These are phyloP conservation scores for Globisporangium irregulare DNA, from an alignment of 352 stramenopile species.

Conservation along the genomic window DNA sequence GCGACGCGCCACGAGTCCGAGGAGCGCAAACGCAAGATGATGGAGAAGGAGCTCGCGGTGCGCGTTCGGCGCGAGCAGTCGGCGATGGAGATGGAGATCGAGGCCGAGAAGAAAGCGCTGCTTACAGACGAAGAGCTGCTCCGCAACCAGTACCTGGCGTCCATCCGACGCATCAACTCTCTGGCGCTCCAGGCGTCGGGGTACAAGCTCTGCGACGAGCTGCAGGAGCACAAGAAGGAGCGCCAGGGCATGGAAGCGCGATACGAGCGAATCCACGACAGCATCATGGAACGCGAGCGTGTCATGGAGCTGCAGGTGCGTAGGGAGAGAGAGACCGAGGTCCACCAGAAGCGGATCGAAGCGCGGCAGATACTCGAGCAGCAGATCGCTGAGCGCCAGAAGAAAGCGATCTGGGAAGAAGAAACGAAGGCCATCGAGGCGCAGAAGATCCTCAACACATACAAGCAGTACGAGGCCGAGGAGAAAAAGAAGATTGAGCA, in stretches of 20 bases:
- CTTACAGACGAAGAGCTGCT: constrained; percentile 61
- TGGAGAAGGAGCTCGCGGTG: constrained; percentile 75
- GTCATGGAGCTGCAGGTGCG: constrained; percentile 49
- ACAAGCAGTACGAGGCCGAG: constrained; percentile 78
- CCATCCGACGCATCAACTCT: constrained; percentile 67
- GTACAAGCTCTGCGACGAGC: constrained; percentile 60
- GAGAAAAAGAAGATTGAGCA: constrained; percentile 59
- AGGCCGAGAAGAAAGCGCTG: constrained; percentile 57
- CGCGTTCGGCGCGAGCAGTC: constrained; percentile 62
- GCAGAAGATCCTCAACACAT: constrained; percentile 74
- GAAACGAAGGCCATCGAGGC: constrained; percentile 75
- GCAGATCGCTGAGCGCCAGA: constrained; percentile 65
- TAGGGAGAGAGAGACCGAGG: constrained; percentile 35
- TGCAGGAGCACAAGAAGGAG: constrained; percentile 44
- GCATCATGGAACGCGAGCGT: constrained; percentile 72
- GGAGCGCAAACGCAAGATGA: constrained; percentile 70
- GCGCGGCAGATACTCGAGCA: constrained; percentile 63
- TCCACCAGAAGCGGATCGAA: constrained; percentile 52
- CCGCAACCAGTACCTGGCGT: constrained; percentile 57
- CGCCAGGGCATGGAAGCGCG: constrained; percentile 37
- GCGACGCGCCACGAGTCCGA: constrained; percentile 52
- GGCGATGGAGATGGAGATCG: constrained; percentile 69
- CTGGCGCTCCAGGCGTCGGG: constrained; percentile 57
- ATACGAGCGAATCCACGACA: constrained; percentile 72
- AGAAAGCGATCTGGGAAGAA: constrained; percentile 70